Base-by-base conservation (phyloP, 768 basidiomycete species). In the Xanthoconium purpureum region DNA sequence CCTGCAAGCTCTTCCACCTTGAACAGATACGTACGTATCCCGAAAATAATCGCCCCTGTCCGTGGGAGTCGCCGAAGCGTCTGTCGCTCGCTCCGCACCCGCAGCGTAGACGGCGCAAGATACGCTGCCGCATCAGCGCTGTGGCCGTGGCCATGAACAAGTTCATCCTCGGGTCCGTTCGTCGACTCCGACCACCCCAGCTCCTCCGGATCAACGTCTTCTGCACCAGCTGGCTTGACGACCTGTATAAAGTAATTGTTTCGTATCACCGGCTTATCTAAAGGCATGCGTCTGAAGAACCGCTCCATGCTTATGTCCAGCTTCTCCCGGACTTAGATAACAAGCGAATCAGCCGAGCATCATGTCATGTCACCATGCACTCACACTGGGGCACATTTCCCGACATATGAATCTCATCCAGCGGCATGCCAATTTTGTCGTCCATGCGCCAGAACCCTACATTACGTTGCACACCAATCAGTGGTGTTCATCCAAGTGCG, bases 301-400 rank as follows among this genome's bases (percentile, higher is more conserved):
- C 87, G 80, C 59, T 79, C 81, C 74, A 89, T 77, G 63, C 84
- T 85, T 32, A 69, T 71, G 55, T 88, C 78, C 35, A 90, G 75
- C 66, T 83, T 85, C 58, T 82, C 80, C 65, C 78, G 70, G 66
- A 85, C 84, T 86, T 58, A 38, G 35, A 44, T 37, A 20, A 33
- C 24, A 39, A 54, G 43, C 46, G 36, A 51, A 44, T 35, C 40
- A 48, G 32, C 15, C 29, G 20, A 42, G 28, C 38, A 18, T 3
- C n/a, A 30, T 17, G 20, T 29, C 28, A 54, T 15, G 56, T 40
- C 42, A 47, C 39, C 50, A 38, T 12, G 29, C 20, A 62, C 85
- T 66, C 69, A 87, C 88, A 89, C 70, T 82, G 82, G 17, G 89
- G 87, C 38, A 91, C 89, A 63, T 84, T 74, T 29, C 90, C 89